These are phyloP conservation scores for Leptographium procerum DNA, from an alignment of 2,329 filamentous ascomycete species.

Conservation along the genomic window DNA sequence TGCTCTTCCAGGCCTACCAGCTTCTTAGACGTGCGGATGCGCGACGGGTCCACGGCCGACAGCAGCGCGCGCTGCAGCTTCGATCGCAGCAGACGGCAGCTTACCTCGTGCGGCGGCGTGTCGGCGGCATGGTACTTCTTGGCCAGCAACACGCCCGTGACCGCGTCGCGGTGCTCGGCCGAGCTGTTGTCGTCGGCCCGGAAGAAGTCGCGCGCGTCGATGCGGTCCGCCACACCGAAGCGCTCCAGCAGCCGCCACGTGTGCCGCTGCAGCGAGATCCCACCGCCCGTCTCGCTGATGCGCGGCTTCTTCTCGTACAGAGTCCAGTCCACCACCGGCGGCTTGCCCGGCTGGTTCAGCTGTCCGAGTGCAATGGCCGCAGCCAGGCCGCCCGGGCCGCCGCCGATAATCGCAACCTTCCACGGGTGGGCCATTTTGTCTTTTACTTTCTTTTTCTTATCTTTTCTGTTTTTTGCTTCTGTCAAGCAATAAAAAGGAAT, in stretches of 20 bases:
- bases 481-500: background rate
- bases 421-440: background rate
- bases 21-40: constrained; percentile 33
- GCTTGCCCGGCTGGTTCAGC: constrained; percentile 13
- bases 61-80: constrained; percentile 37
- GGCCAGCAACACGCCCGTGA: constrained; percentile 19
- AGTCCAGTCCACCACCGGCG: constrained; percentile 19
- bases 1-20: constrained; percentile 17
- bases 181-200: constrained; percentile 15
- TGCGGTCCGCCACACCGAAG: constrained; percentile 20
- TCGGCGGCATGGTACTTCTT: constrained; percentile 13
- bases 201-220: constrained; percentile 20
- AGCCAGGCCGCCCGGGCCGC: constrained; percentile 10
- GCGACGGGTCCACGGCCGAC: constrained; percentile 28
- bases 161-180: constrained; percentile 20
- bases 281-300: constrained; percentile 24
- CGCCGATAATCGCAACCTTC: constrained; percentile 12
- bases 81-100: constrained; percentile 21
- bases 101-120: constrained; percentile 15
- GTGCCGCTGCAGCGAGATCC: constrained; percentile 23
- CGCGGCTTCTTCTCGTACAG: constrained; percentile 16
- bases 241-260: constrained; percentile 24
- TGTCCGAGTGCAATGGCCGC: constrained; percentile 8
- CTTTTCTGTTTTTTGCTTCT: background rate
- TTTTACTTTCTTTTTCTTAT: background rate